Base-by-base conservation (phyloP, 768 basidiomycete genomes). In the Neoboletus magnificus region DNA sequence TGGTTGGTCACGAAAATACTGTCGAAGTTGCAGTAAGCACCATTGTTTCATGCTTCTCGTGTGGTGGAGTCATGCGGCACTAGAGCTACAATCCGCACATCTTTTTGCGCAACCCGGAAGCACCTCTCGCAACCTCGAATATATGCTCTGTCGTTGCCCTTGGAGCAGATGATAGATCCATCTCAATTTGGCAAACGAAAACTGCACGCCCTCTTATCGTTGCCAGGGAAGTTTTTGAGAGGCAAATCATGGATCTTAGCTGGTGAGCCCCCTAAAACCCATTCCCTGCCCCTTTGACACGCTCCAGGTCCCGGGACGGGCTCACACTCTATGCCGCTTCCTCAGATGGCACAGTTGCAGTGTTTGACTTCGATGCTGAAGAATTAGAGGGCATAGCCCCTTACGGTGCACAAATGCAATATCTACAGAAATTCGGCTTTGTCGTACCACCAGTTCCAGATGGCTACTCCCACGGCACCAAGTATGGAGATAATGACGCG, bases 131-230 rank as follows among this genome's bases (percentile, higher is more conserved):
- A 10, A 91, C 91, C 0, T 81, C 84, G 12, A 96, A 94, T 61
- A 89, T 93, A 55, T 93, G 91, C 60, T 92, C 92, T 13, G 89
- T 96, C 12, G 89, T 93, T 18, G 97, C 97, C 2, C 81, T 99
- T 15, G 94, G 95, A 33, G 93, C 93, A 0, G 93, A 96, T 63
- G 93, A 97, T 67, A 82, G 92, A 56, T 92, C 91, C 7, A 85
- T 99, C 29, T 97, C 94, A 4, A 84, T 99, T 9, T 99, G 97
- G 97, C 86, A 95, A 70, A 98, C 96, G 4, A 93, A 94, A 61
- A 84, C 86, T 0, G 91, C 90, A 3, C 82, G 91, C 35, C 97
- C 97, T 1, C 75, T 98, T 18, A 90, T 97, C 45, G 96, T 98
- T 2, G 86, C 94, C 0, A 88, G 91, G 65, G 93, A 98, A 59